phyloP scores from a whole-genome alignment of 2,329 filamentous ascomycete species.

The Penicillium palitans region DNA sequence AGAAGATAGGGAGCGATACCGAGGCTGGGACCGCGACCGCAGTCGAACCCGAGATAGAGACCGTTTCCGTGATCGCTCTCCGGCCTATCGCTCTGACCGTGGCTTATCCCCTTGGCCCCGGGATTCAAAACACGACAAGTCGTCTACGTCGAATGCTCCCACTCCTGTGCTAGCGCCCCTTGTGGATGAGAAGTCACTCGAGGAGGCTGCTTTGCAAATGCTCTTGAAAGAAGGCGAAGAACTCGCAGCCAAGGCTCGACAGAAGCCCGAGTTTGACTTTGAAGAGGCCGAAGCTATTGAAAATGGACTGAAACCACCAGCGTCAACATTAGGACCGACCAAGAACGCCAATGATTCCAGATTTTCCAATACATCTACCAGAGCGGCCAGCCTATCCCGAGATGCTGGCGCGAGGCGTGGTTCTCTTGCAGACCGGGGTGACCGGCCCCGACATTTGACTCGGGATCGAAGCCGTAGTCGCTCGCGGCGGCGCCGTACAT shows the following conservation, averaged over 20 bases:
- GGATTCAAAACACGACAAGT: constrained; percentile 35
- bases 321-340: constrained; percentile 19
- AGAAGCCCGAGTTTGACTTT: constrained; percentile 54
- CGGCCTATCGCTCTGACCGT: constrained; percentile 36
- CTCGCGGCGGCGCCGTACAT: constrained; percentile 29
- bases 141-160: constrained; percentile 36
- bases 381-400: constrained; percentile 31
- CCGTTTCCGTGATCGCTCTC: constrained; percentile 35
- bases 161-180: constrained; percentile 32
- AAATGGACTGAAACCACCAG: constrained; percentile 37
- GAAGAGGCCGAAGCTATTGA: constrained; percentile 48
- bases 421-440: constrained; percentile 28
- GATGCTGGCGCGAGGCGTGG: constrained; percentile 33
- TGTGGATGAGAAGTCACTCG: constrained; percentile 56
- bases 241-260: constrained; percentile 53
- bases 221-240: constrained; percentile 57
- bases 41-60: constrained; percentile 39
- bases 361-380: constrained; percentile 30
- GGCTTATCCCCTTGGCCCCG: constrained; percentile 31
- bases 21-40: constrained; percentile 41
- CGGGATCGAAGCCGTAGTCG: constrained; percentile 36
- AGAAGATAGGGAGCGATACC: constrained; percentile 49
- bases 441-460: constrained; percentile 26
- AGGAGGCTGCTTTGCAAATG: constrained; percentile 56
- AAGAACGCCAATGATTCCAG: constrained; percentile 31